These are phyloP conservation scores for Podospora pseudoanserina DNA, from an alignment of 495 filamentous ascomycete genomes.

Conservation along the genomic window DNA sequence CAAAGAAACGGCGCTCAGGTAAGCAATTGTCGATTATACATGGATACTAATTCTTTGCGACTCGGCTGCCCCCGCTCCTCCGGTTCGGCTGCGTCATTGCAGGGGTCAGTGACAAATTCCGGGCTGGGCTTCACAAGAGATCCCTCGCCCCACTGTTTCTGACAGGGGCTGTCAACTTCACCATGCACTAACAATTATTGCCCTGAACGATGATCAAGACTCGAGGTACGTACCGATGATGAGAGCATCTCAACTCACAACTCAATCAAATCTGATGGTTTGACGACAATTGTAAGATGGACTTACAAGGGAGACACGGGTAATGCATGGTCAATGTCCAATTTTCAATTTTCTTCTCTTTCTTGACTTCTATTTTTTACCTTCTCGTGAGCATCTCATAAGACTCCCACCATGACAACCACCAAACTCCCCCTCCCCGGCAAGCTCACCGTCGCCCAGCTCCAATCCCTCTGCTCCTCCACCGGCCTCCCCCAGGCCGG, in stretches of 20 bases:
- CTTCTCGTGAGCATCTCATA: neutral
- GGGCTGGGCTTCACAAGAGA: neutral
- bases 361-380: neutral
- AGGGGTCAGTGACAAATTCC: conserved; percentile 1
- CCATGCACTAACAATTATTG: neutral
- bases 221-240: neutral
- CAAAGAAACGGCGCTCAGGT: conserved; percentile 14
- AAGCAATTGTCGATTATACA: conserved; percentile 6
- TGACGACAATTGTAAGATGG: neutral
- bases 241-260: neutral
- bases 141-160: neutral
- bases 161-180: neutral
- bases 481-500: conserved; percentile 28
- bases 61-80: neutral
- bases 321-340: conserved; percentile 2
- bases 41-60: neutral
- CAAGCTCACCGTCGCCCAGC: neutral
- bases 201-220: too few species aligned
- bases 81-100: conserved; percentile 1
- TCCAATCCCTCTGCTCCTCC: conserved; percentile 13
- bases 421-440: conserved; percentile 3
- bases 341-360: neutral
- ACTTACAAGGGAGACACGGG: neutral
- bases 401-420: conserved; percentile 10
- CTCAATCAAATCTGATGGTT: neutral